Conservation (phyloP, 1,284 basidiomycete species). For the Stereum hirsutum region DNA sequence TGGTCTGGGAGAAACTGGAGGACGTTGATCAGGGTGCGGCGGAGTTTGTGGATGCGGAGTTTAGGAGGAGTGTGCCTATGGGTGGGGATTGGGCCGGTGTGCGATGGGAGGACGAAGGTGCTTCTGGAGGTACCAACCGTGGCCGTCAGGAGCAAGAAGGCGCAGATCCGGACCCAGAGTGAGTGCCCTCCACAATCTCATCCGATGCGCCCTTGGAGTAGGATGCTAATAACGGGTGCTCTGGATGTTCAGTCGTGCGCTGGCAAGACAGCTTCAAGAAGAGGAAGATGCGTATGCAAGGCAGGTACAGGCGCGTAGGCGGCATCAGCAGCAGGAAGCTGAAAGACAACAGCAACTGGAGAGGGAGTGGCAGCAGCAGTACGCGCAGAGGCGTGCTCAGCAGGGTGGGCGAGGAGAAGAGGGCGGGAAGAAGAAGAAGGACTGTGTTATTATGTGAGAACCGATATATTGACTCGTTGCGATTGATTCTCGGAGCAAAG, state of each 20-base stretch:
- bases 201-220: not conserved
- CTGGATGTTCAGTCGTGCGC: conserved; percentile 32
- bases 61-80: conserved; percentile 51
- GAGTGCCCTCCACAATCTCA: conserved; percentile 15
- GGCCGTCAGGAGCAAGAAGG: not conserved
- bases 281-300: conserved; percentile 57
- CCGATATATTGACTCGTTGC: no score
- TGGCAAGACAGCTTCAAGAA: conserved; percentile 65
- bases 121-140: not conserved
- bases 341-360: conserved; percentile 18
- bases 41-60: conserved; percentile 67
- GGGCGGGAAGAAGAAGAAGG: conserved; percentile 34
- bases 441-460: conserved; percentile 61
- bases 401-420: conserved; percentile 13
- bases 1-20: conserved; percentile 85
- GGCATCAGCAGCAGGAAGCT: conserved; percentile 23
- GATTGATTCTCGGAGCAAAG: no score
- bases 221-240: not conserved
- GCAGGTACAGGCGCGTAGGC: conserved; percentile 27
- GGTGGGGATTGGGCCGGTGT: conserved; percentile 71
- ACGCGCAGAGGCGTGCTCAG: no score
- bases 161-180: conserved; percentile 41
- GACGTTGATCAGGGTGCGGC: conserved; percentile 77
- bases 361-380: no score
- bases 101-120: conserved; percentile 7